Percentiles rank a stretch among this genome's conserved stretches.
These are phyloP conservation scores for Ephemerocybe angulata DNA, from an alignment of 768 basidiomycete genomes.

Conservation along the genomic window DNA sequence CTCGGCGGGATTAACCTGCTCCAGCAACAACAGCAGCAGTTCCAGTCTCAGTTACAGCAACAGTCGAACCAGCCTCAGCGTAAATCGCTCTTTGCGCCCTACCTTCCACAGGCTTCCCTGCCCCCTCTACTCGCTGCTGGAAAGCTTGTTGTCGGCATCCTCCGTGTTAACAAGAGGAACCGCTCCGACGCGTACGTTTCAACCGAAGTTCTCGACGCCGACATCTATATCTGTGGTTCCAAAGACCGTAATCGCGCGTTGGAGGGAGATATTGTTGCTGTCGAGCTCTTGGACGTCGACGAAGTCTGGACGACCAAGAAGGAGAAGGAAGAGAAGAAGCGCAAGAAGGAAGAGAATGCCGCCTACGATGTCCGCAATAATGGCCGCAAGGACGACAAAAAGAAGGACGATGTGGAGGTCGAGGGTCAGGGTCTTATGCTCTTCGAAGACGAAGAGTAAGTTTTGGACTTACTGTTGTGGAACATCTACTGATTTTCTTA, in stretches of 20 bases:
- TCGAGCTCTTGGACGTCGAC: conserved; percentile 95
- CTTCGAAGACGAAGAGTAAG: conserved; percentile 95
- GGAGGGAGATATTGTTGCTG: conserved; percentile 97
- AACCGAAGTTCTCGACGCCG: conserved; percentile 95
- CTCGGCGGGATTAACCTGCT: conserved; percentile 79
- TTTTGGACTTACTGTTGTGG: conserved; percentile 10
- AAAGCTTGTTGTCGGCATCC: conserved; percentile 94
- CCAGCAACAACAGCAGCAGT: conserved; percentile 92
- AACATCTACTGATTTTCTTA: conserved; percentile 3
- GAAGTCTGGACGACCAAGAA: conserved; percentile 99
- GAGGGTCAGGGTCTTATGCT: conserved; percentile 97
- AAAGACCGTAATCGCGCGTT: conserved; percentile 98
- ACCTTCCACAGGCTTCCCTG: conserved; percentile 95
- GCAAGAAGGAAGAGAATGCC: conserved; percentile 99
- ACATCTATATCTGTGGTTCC: conserved; percentile 98
- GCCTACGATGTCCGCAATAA: conserved; percentile 81
- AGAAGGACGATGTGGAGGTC: conserved; percentile 99
- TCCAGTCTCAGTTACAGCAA: conserved; percentile 94
- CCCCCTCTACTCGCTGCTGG: conserved; percentile 95
- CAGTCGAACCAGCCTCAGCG: conserved; percentile 90
- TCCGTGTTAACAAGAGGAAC: conserved; percentile 97
- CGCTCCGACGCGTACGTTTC: conserved; percentile 98
- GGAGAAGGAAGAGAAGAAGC: conserved; percentile 99
- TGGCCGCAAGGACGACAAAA: conserved; percentile 95
- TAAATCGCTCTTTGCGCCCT: conserved; percentile 97